Base-by-base conservation (phyloP, 2,329 filamentous ascomycete genomes). In the Hyphodiscus sp. region DNA sequence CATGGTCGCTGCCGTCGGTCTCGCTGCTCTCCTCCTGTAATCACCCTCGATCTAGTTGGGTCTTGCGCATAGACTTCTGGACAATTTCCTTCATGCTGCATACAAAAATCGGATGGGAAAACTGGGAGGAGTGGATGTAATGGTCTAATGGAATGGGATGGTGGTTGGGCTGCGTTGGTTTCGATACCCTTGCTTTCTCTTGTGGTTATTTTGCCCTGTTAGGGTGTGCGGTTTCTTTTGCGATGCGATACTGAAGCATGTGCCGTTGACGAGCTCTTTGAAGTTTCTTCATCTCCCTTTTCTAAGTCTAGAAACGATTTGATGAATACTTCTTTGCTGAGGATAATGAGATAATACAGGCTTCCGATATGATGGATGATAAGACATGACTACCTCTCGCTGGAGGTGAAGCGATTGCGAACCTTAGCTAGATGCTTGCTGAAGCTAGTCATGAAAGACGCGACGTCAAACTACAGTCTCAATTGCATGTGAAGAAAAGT, bases 11-110 rank as follows among this genome's bases (percentile, higher is more conserved):
- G 63, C 60, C 44, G 65, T 58, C 42, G 66, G 65, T 59, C 45
- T 68, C 33, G 66, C 63, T 18, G 65, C 61, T 51, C 41, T 67
- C 49, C 51, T 68, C 53, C 54, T 68, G 55, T 68, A 67, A 63
- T 58, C 47, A 49, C 9, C 20, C 18, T 10, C 20, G 43, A 23
- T 3, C 43, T 10, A 23, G 15, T 38, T 38, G 33, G 23, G 29
- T 11, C 45, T n/a, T 47, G 45, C 26, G 26, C 23, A 47, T 47
- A 23, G 15, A 20, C n/a, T 45, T 20, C 20, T 20, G 8, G n/a
- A 19, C 26, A 19, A 47, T 47, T 29, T 1, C 45, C 16, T 47
- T 10, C 45, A 18, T 30, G 26, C 20, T 47, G 18, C 45, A 30
- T 47, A 19, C 10, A 38, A 38, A 38, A 33, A 5, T 10, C 13